Evolutionary conservation across 495 filamentous ascomycete species (phyloP).

Genomic region (Aspergillus heteromorphus): DNA sequence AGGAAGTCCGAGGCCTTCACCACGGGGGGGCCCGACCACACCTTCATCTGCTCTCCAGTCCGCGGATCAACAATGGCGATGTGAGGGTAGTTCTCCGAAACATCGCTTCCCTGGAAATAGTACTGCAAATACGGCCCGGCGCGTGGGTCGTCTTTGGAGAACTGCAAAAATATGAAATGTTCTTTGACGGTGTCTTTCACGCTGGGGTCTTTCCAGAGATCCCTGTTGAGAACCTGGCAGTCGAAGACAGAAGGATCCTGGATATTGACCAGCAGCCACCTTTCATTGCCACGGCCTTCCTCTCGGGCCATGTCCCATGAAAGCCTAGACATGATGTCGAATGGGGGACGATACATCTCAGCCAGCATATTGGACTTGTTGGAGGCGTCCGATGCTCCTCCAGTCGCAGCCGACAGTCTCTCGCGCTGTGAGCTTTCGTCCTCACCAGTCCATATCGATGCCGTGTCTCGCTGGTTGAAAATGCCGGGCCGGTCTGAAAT

Average conservation of each 20-base stretch:
- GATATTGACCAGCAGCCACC: slow-evolving; percentile 93
- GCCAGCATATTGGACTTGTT: slow-evolving; percentile 69
- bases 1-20: slow-evolving; percentile 76
- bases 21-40: slow-evolving; percentile 82
- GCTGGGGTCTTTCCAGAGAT: slow-evolving; percentile 84
- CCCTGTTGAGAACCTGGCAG: slow-evolving; percentile 87
- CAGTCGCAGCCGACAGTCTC: slow-evolving; percentile 57
- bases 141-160: slow-evolving; percentile 69
- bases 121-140: slow-evolving; percentile 79
- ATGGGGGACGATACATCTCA: slow-evolving; percentile 87
- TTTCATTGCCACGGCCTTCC: slow-evolving; percentile 75
- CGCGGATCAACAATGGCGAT: slow-evolving; percentile 94
- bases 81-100: slow-evolving; percentile 82
- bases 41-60: slow-evolving; percentile 95
- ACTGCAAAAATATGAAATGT: slow-evolving; percentile 94
- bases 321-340: slow-evolving; percentile 71
- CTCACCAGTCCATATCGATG: slow-evolving; percentile 71
- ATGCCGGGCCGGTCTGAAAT: slow-evolving; percentile 60
- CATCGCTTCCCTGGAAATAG: slow-evolving; percentile 72
- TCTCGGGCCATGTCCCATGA: slow-evolving; percentile 77
- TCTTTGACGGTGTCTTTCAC: slow-evolving; percentile 77
- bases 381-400: slow-evolving; percentile 67
- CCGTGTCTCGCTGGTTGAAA: slow-evolving; percentile 71
- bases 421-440: slow-evolving; percentile 42
- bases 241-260: slow-evolving; percentile 89